Evolutionary conservation across 257 asterid genomes (phyloP).

Genomic region (Nicotiana otophora): DNA sequence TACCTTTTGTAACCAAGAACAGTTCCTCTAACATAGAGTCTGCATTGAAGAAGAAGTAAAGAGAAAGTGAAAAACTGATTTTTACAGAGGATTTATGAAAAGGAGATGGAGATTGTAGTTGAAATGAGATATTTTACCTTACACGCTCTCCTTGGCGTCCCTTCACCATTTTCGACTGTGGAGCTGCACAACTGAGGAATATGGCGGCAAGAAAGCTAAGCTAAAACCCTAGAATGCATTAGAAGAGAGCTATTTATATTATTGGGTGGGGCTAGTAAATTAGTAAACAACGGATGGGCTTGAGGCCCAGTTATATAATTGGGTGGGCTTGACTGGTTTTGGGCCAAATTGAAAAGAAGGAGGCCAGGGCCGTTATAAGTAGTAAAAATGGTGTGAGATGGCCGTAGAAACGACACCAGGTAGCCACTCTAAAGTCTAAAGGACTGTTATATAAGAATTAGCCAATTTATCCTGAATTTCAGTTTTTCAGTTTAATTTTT

Average conservation of each 20-base stretch:
- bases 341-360: too few species aligned
- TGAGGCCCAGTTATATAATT: background rate
- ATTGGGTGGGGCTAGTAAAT: background rate
- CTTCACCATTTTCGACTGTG: constrained; percentile 42
- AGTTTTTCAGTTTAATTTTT: too few species aligned
- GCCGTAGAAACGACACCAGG: too few species aligned
- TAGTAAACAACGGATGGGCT: background rate
- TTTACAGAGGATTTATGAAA: background rate
- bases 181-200: background rate
- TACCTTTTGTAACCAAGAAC: constrained; percentile 67
- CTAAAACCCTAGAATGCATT: background rate
- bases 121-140: constrained; percentile 27
- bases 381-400: too few species aligned
- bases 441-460: too few species aligned
- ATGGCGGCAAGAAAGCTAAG: background rate
- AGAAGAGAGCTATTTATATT: background rate
- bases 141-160: constrained; percentile 74
- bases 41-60: background rate
- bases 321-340: too few species aligned
- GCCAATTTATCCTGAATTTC: too few species aligned
- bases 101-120: background rate
- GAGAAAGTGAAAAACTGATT: background rate
- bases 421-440: too few species aligned
- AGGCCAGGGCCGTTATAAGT: too few species aligned
- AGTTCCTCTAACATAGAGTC: constrained; percentile 53